phyloP scores from a whole-genome alignment of 768 basidiomycete species.

The Arthromyces matolae region DNA sequence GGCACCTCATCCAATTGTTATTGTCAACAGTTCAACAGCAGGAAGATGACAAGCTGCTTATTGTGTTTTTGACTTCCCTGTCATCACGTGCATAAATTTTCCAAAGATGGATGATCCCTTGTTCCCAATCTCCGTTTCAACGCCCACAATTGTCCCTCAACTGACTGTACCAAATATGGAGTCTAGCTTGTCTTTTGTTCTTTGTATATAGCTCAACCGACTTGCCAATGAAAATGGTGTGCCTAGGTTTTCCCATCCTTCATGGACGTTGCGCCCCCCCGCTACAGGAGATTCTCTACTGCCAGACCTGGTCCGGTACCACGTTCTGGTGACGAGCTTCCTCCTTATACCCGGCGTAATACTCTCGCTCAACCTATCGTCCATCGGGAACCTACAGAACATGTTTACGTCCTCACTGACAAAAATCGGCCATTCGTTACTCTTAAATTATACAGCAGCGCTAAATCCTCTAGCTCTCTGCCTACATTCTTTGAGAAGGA shows the following conservation, averaged over 20 bases:
- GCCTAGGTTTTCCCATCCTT: constrained; percentile 12
- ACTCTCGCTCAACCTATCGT: constrained; percentile 37
- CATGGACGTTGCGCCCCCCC: constrained; percentile 47
- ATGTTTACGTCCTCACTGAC: constrained; percentile 39
- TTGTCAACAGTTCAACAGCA: neutral
- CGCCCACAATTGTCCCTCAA: constrained; percentile 21
- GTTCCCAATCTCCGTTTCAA: constrained; percentile 16
- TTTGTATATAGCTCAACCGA: constrained; percentile 17
- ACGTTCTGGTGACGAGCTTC: constrained; percentile 41
- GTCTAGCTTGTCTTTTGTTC: constrained; percentile 27
- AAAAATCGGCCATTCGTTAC: constrained; percentile 42
- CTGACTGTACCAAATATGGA: constrained; percentile 12
- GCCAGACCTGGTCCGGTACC: constrained; percentile 47
- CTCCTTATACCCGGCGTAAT: constrained; percentile 47
- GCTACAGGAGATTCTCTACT: constrained; percentile 46
- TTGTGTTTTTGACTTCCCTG: constrained; percentile 16
- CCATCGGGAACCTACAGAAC: constrained; percentile 46
- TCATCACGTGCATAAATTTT: neutral
- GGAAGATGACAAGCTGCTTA: no score
- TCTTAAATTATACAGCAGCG: constrained; percentile 46
- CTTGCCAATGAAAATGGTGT: neutral
- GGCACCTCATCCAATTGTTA: constrained; percentile 5
- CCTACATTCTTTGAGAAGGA: constrained; percentile 56
- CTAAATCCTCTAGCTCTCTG: constrained; percentile 47
- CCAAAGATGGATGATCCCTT: constrained; percentile 7